Evolutionary conservation across 129 eudicot genomes (phyloP), one percentile per base, ranked within the genome.

Genomic region (Mikania micrantha): DNA sequence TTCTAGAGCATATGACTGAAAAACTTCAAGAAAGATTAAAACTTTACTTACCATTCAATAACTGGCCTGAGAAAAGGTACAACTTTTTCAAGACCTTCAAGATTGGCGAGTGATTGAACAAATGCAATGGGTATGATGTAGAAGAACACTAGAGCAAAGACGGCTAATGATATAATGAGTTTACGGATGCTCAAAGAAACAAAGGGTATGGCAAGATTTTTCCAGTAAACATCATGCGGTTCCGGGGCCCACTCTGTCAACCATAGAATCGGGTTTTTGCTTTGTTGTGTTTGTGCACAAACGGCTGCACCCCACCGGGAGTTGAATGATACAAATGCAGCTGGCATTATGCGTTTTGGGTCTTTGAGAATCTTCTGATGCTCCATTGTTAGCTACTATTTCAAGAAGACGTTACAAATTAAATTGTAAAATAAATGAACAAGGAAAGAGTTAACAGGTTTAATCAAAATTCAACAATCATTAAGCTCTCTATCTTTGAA

Each of bases 41-140:
- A 53, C 28, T 44, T 44, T 32, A 48, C 82, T 77, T 77, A 81
- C 85, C 41, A 21, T 74, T 78, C 80, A 25, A 85, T 64, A 27
- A 85, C 17, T 10, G 77, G 79, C 69, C 66, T 72, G 11, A 85
- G 74, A 31, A 85, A 81, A 38, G 86, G 84, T 4, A 69, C 56
- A 12, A 66, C 84, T 58, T 36, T 78, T 67, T 81, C 82, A 69
- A 85, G 76, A 34, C 86, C 86, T 9, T 81, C 81, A 27, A 85
- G 70, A 53, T 81, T 85, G 21, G 90, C 86, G 1, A 85, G 83
- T 12, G 86, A 74, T 22, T 85, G 90, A 29, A 85, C 90, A 40
- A 85, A 71, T 12, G 81, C 84, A 17, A 85, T 75, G 17, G 90
- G 90, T 49, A 85, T 85, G 66, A 85, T 81, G 82, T 78, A 85